Percentiles rank a stretch among this genome's conserved stretches.
phyloP scores from a whole-genome alignment of 176 grass and related monocot species.

The Triticum urartu region DNA sequence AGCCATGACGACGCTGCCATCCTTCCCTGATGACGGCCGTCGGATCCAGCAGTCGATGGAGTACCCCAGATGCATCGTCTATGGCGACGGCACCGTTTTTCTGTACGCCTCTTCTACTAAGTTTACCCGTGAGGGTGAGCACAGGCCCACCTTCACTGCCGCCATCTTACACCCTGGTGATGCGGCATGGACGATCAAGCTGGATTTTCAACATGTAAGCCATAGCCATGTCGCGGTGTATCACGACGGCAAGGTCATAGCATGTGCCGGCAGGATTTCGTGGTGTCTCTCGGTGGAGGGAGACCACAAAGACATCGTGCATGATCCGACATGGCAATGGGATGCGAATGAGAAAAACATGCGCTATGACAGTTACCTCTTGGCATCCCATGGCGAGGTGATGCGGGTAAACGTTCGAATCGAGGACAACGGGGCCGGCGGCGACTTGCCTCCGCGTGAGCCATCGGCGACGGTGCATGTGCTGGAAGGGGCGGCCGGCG shows the following conservation, averaged over 20 bases:
- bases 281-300: neutral
- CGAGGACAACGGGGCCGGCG: neutral
- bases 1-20: neutral
- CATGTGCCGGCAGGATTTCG: neutral
- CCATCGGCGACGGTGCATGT: neutral
- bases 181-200: neutral
- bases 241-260: neutral
- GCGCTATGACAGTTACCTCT: neutral
- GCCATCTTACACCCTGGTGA: neutral
- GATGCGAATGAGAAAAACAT: neutral
- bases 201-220: no score
- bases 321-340: neutral
- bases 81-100: neutral
- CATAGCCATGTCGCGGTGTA: neutral
- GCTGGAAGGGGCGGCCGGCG: neutral
- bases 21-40: neutral
- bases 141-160: neutral
- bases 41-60: neutral
- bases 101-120: neutral
- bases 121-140: no score
- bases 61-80: neutral
- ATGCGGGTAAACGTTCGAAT: neutral
- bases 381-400: neutral
- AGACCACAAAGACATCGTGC: neutral
- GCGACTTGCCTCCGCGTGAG: neutral